Conservation (phyloP, 257 asterid genomes). For the Przewalskia tangutica region DNA sequence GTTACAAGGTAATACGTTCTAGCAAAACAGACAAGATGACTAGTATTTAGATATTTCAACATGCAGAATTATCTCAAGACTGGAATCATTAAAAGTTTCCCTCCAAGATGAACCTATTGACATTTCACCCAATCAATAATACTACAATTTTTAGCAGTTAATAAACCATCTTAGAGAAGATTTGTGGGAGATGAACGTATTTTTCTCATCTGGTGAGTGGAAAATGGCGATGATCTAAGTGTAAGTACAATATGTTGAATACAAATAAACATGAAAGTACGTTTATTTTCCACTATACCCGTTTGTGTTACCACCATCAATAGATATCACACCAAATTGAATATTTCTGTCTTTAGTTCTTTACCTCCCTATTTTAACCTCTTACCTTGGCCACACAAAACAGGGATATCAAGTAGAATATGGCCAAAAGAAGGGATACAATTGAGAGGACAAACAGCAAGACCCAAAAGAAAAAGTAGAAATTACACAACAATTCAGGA, state of each 20-base stretch:
- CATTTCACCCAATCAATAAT: not conserved
- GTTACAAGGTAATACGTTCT: not conserved
- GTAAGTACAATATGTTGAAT: not conserved
- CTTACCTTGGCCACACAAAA: not conserved
- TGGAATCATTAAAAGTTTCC: not conserved
- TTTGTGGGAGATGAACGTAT: not conserved
- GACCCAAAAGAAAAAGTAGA: not conserved
- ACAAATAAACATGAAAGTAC: not conserved
- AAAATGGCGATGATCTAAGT: not conserved
- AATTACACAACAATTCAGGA: not conserved
- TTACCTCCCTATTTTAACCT: not conserved
- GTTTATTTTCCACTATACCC: not conserved
- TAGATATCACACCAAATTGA: not conserved
- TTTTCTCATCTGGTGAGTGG: not conserved
- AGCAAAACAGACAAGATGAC: not conserved
- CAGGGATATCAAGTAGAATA: not conserved
- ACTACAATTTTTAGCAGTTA: not conserved
- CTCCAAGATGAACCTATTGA: not conserved
- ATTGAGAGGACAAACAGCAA: not conserved
- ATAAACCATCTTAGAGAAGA: not conserved
- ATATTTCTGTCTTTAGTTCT: not conserved
- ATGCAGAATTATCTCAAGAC: too few relatives aligned
- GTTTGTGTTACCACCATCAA: not conserved
- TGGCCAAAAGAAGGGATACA: not conserved
- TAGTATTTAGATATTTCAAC: not conserved